Base-by-base conservation (phyloP, 768 basidiomycete genomes). In the Boletus reticulatus region DNA sequence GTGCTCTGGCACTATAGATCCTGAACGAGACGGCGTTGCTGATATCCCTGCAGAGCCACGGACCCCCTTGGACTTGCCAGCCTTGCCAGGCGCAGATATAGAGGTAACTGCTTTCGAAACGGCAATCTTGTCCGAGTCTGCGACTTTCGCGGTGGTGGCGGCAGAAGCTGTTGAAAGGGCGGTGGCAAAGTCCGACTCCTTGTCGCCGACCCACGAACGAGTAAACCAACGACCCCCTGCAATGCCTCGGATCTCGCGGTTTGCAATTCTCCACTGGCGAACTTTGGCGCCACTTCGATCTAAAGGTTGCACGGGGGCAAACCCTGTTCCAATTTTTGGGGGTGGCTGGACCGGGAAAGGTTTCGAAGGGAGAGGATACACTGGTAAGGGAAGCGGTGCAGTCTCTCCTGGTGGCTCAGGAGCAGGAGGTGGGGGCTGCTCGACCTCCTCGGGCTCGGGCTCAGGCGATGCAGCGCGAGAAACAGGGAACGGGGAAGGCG, bases 201-300 rank as follows among this genome's bases (percentile, higher is more conserved):
- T 90, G 57, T 85, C 85, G 22, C 89, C 90, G n/a, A 89, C 87
- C 89, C 89, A 92, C n/a, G 87, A 73, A 32, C 80, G 80, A 7
- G 84, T 74, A 61, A 91, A 86, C 90, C 90, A 92, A 39, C 89
- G 82, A 1, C 90, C 90, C 13, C 90, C 90, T 19, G 85, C 89
- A 49, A 92, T 89, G 8, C 90, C 90, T 37, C 88, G 78, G 49
- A 92, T 83, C 72, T 92, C 90, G 41, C 90, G 82, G 53, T 85
- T 80, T 9, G 88, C 89, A 41, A 79, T 65, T 38, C 88, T 82
- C 90, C 90, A 92, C 55, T 81, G 84, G 31, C 90, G 82, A 24
- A 82, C 82, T 62, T 83, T 82, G 47, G 77, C 80, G 17, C 76
- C 76, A 22, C 74, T 80, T 64, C 81, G 85, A 66, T 92, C 90